Evolutionary conservation across 768 basidiomycete species (phyloP).

Genomic region (Suillus clintonianus): DNA sequence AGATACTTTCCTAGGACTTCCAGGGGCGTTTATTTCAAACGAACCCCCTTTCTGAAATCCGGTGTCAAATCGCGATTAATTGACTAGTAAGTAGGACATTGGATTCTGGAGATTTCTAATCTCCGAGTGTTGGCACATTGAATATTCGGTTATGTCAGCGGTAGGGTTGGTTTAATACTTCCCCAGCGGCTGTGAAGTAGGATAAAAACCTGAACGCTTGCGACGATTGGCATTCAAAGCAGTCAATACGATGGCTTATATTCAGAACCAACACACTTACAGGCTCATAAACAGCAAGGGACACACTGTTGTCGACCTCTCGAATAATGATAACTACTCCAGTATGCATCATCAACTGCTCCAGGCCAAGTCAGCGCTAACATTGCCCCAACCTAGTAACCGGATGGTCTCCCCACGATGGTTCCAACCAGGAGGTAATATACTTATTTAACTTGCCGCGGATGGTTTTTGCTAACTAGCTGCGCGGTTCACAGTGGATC

Average conservation of each 20-base stretch:
- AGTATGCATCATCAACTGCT: constrained; percentile 32
- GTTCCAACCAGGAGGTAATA: constrained; percentile 51
- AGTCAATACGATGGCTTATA: constrained; percentile 21
- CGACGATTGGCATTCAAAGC: no score
- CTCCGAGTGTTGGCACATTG: no score
- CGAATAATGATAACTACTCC: constrained; percentile 48
- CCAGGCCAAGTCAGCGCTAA: neutral
- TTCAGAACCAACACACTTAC: constrained; percentile 42
- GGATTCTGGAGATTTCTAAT: no score
- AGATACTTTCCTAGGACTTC: no score
- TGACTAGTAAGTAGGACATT: no score
- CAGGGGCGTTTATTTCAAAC: no score
- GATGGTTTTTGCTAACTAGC: neutral
- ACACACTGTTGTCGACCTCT: constrained; percentile 56
- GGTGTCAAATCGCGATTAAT: no score
- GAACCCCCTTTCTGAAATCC: no score
- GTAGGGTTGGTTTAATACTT: no score
- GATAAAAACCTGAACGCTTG: no score
- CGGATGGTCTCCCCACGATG: constrained; percentile 45
- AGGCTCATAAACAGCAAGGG: constrained; percentile 51
- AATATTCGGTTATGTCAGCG: no score
- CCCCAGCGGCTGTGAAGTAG: no score
- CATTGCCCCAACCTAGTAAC: constrained; percentile 38
- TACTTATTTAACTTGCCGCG: neutral
- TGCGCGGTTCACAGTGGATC: constrained; percentile 43